Base-by-base conservation (phyloP, 2,329 filamentous ascomycete genomes). In the Reticulascus tulasneorum region DNA sequence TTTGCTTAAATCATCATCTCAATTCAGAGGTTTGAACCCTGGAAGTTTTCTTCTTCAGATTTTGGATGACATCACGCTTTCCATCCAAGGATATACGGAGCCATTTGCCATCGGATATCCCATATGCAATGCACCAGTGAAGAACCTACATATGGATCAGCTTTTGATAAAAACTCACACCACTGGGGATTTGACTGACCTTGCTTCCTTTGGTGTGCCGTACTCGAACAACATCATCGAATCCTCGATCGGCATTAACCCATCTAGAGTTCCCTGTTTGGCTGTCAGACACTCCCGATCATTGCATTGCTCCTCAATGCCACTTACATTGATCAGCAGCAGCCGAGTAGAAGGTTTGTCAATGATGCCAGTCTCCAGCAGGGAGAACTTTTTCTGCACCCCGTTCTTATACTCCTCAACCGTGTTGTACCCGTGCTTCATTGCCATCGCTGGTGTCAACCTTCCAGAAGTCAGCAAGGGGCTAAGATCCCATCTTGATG, bases 211-310 rank as follows among this genome's bases (percentile, higher is more conserved):
- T 10, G 77, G 77, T 21, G 65, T 69, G 3, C 80, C 80, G 46
- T 82, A 70, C 53, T 82, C 77, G 46, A 82, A 75, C 35, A 84
- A 59, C 33, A 84, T 59, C 60, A 80, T 73, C 11, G 69, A 79
- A 50, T 84, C 80, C 50, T 84, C 80, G 38, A 84, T 80, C 1
- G 80, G 80, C 67, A 82, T 82, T 28, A 84, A 58, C 0, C 79
- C 79, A 47, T 84, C 80, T 35, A 70, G 63, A 4, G 71, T 75
- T 8, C 80, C 79, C 69, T 81, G 44, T 2, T 12, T 8, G 10
- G 6, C 15, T 24, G 30, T 20, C n/a, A 30, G 19, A 26, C 16
- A 12, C 13, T 15, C 16, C 13, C 7, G 8, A 3, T 8, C 4
- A 15, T 19, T 9, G 19, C 22, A 10, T 26, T 35, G 6, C 5